Evolutionary conservation across 257 asterid species (phyloP), one percentile per base, ranked within the genome.

Genomic region (Orobanche coerulescens): DNA sequence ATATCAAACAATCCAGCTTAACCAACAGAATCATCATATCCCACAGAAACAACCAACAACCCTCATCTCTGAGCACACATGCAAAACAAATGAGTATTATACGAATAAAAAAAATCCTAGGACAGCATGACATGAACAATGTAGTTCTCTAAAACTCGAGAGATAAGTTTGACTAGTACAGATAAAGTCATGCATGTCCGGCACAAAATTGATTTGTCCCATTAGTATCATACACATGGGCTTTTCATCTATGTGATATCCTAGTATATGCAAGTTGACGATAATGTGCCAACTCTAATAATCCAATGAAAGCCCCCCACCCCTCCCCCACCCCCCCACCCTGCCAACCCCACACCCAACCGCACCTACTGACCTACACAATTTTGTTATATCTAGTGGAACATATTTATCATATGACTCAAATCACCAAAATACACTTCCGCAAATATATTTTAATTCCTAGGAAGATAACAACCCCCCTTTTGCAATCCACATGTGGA

Each of bases 1-100:
- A 68, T 58, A 56, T 62, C 62, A 44, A 74, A 61, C 33, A 47
- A 37, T 39, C 63, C 52, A 71, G 61, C 48, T 68, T 24, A 51
- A 49, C 48, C 46, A 67, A 53, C 50, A 62, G 33, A 52, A 59
- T 44, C 47, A 51, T 28, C 54, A 44, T 44, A 46, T 54, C 76
- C 65, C 54, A 15, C 60, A 64, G 56, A 24, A 14, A 58, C 46
- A 55, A 44, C 55, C 51, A 14, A 58, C 46, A 55, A 44, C 55
- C 51, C 64, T 56, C 24, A 53, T 39, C 23, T 67, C 37, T 30
- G 0, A 42, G 52, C 58, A 48, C 51, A 46, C 34, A 49, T 16
- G 43, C 46, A 44, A 49, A 56, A 40, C 42, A 13, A 40, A 43
- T 25, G 30, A 2, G 36, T 7, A 30, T 30, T 30, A 30, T 30